These are phyloP conservation scores for Fusarium paranaense DNA, from an alignment of 2,329 filamentous ascomycete genomes.

Conservation along the genomic window DNA sequence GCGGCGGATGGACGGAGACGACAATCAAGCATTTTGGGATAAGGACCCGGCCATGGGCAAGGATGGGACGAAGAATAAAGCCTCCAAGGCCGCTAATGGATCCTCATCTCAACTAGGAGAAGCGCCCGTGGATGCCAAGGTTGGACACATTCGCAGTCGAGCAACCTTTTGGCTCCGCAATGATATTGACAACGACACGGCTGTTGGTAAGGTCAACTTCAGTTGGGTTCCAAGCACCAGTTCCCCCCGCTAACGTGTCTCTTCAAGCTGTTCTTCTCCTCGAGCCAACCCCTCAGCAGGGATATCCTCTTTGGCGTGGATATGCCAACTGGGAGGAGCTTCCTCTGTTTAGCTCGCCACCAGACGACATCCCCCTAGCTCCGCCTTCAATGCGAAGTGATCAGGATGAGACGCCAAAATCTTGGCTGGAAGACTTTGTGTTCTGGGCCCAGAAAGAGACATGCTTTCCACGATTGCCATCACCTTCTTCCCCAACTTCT, in stretches of 20 bases:
- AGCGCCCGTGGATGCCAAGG: background rate
- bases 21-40: background rate
- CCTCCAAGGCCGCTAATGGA: background rate
- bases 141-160: background rate
- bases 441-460: background rate
- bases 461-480: background rate
- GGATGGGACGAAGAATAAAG: background rate
- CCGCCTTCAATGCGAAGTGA: background rate
- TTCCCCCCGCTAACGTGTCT: background rate
- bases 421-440: background rate
- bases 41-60: background rate
- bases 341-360: background rate
- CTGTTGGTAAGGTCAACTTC: background rate
- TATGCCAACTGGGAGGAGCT: constrained; percentile 1
- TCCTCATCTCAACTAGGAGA: background rate
- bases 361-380: background rate
- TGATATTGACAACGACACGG: background rate
- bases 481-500: background rate
- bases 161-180: constrained; percentile 1
- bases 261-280: constrained; percentile 1
- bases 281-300: background rate
- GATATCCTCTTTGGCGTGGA: constrained; percentile 1
- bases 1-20: background rate
- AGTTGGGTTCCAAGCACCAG: background rate
- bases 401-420: background rate